Evolutionary conservation across 805 yeast species (phyloP).

Genomic region (Candida oleophila): DNA sequence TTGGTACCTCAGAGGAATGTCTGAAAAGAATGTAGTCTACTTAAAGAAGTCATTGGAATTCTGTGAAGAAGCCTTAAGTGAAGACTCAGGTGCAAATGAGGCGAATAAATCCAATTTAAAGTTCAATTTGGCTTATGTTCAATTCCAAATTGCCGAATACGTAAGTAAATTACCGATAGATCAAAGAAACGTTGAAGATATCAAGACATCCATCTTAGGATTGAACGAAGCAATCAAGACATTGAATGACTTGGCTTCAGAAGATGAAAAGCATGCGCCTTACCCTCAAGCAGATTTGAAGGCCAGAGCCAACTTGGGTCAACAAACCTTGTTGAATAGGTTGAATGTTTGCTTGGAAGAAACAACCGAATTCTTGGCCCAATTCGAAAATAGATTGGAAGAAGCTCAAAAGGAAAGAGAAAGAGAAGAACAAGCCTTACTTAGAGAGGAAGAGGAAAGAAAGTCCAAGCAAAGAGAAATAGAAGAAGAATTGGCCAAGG

Average conservation of each 20-base stretch:
- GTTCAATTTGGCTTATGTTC: constrained; percentile 81
- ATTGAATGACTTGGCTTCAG: constrained; percentile 56
- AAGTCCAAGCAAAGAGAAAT: constrained; percentile 43
- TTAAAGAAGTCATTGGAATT: constrained; percentile 62
- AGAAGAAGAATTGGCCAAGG: constrained; percentile 45
- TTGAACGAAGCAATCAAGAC: constrained; percentile 60
- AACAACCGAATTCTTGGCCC: constrained; percentile 64
- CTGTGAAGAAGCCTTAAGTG: constrained; percentile 54
- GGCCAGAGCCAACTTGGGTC: constrained; percentile 85
- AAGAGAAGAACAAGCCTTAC: constrained; percentile 46
- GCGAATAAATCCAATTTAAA: constrained; percentile 42
- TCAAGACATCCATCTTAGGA: constrained; percentile 54
- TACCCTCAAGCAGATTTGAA: constrained; percentile 76
- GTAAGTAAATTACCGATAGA: constrained; percentile 58
- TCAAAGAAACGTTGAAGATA: constrained; percentile 61
- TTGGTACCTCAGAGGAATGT: constrained; percentile 77
- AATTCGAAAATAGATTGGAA: constrained; percentile 58
- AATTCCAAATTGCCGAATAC: constrained; percentile 84
- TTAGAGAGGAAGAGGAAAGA: constrained; percentile 39
- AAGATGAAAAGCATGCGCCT: constrained; percentile 62
- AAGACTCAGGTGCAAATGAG: constrained; percentile 30
- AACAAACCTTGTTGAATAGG: constrained; percentile 68
- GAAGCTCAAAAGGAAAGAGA: constrained; percentile 70
- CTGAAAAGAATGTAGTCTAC: constrained; percentile 62
- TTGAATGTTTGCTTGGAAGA: constrained; percentile 69